Evolutionary conservation across 2,329 filamentous ascomycete genomes (phyloP).

Genomic region (Chrysoporthe austroafricana): DNA sequence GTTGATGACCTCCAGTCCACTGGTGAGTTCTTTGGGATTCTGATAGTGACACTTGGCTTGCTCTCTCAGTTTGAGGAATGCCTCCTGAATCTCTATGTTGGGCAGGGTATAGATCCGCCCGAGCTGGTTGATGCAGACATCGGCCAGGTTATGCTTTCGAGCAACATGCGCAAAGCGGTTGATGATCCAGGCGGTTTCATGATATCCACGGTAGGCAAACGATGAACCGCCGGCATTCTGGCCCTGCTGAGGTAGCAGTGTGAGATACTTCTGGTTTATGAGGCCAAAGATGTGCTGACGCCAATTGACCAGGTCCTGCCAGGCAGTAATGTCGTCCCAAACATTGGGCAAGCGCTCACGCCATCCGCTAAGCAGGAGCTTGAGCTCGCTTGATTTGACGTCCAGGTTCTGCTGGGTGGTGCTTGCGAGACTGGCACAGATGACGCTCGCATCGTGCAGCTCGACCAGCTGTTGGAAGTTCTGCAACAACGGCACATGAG

Average conservation of each 20-base stretch:
- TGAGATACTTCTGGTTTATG: conserved; percentile 92
- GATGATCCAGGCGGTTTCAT: conserved; percentile 99
- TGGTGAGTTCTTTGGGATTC: conserved; percentile 88
- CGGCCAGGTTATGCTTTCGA: conserved; percentile 92
- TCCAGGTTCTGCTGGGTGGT: conserved; percentile 88
- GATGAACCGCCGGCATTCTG: conserved; percentile 87
- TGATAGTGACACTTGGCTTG: conserved; percentile 99
- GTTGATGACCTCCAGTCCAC: conserved; percentile 96
- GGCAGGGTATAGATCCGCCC: conserved; percentile 98
- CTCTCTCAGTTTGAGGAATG: conserved; percentile 96
- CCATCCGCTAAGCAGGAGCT: conserved; percentile 92
- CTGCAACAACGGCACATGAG: conserved; percentile 91
- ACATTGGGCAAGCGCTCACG: conserved; percentile 93
- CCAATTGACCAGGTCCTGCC: conserved; percentile 99
- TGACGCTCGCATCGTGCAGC: conserved; percentile 94
- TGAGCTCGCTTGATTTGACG: conserved; percentile 92
- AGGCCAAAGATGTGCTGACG: conserved; percentile 97
- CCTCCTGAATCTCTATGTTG: conserved; percentile 99
- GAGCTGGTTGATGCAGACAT: conserved; percentile 96
- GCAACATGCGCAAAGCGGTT: conserved; percentile 98
- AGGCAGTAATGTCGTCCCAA: conserved; percentile 99
- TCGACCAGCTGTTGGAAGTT: conserved; percentile 99
- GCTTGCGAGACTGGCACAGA: conserved; percentile 85
- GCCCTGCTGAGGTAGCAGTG: conserved; percentile 77
- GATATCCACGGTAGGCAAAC: conserved; percentile 95